Conservation (phyloP, 805 yeast species). For the Candida insectalens region DNA sequence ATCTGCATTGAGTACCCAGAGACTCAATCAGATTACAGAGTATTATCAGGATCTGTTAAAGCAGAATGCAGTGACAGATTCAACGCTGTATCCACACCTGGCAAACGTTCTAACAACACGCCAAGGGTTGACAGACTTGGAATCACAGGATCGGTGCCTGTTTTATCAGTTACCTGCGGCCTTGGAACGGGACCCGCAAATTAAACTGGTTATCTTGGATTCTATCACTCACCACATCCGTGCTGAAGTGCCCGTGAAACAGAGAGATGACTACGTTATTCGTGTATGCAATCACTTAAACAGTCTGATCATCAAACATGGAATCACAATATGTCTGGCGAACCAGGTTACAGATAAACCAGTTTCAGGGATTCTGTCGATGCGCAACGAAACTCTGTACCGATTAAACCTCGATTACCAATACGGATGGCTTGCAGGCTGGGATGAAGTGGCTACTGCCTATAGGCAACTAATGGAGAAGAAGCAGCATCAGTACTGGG, state of each 20-base stretch:
- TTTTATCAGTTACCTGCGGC: slow-evolving; percentile 60
- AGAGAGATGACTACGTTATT: slow-evolving; percentile 33
- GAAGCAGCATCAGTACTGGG: slow-evolving; percentile 3
- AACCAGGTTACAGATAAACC: slow-evolving; percentile 75
- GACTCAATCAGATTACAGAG: slow-evolving; percentile 40
- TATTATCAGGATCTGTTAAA: slow-evolving; percentile 21
- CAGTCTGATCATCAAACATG: slow-evolving; percentile 33
- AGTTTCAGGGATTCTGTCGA: slow-evolving; percentile 17
- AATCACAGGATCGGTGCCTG: slow-evolving; percentile 64
- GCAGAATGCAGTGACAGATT: slow-evolving; percentile 25
- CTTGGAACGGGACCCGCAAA: slow-evolving; percentile 26
- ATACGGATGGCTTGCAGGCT: slow-evolving; percentile 64
- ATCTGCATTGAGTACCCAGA: slow-evolving; percentile 53
- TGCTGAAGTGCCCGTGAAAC: slow-evolving; percentile 40
- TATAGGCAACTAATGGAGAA: slow-evolving; percentile 19
- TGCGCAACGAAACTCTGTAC: slow-evolving; percentile 21
- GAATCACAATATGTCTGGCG: slow-evolving; percentile 57
- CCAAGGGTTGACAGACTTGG: slow-evolving; percentile 37
- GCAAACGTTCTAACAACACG: slow-evolving; percentile 22
- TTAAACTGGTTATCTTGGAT: slow-evolving; percentile 62
- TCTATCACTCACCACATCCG: slow-evolving; percentile 78
- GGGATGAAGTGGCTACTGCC: slow-evolving; percentile 38
- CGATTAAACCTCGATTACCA: slow-evolving; percentile 50
- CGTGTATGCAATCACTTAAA: slow-evolving; percentile 39
- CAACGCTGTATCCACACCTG: slow-evolving; percentile 22